Base-by-base conservation (phyloP, 768 basidiomycete species). In the Albatrellus ellisii region DNA sequence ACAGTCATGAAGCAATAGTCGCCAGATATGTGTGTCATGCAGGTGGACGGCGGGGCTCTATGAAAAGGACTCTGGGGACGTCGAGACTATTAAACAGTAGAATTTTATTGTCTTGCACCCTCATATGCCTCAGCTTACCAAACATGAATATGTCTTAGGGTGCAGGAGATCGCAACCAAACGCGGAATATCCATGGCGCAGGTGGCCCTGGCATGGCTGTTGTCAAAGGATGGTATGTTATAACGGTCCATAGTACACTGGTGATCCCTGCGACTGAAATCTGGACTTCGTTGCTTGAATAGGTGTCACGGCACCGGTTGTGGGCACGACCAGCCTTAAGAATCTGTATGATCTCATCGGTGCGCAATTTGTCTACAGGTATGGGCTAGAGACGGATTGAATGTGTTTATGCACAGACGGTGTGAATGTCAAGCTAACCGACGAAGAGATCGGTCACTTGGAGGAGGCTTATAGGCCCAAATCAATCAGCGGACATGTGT, bases 121-220 rank as follows among this genome's bases (percentile, higher is more conserved):
- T 14, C 6, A 7, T 15, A 18, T 22, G 22, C 27, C 26, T n/a
- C 22, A 11, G n/a, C 10, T 4, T 28, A 17, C n/a, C n/a, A n/a
- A n/a, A n/a, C n/a, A n/a, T n/a, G n/a, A n/a, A n/a, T 6, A 17
- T 18, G 10, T 21, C 4, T 26, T n/a, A 54, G 56, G 2, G 54
- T 69, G 40, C 63, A 68, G 44, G 52, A 59, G 42, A 51, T 70
- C 31, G 60, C 69, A 17, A 63, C 64, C 50, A 55, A 61, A 25
- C 55, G 58, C 15, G 58, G 59, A 9, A 51, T 61, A 18, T 56
- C 56, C 22, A 69, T 71, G 68, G 64, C 65, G 1, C 61, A 63
- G 43, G 54, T 66, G 11, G 57, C 62, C 12, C 42, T 61, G n/a
- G 63, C 64, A 4, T 67, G 66, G 64, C 48, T 53, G 2, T 36